Conservation (phyloP, 2,329 filamentous ascomycete species). For the Periconia sp. region DNA sequence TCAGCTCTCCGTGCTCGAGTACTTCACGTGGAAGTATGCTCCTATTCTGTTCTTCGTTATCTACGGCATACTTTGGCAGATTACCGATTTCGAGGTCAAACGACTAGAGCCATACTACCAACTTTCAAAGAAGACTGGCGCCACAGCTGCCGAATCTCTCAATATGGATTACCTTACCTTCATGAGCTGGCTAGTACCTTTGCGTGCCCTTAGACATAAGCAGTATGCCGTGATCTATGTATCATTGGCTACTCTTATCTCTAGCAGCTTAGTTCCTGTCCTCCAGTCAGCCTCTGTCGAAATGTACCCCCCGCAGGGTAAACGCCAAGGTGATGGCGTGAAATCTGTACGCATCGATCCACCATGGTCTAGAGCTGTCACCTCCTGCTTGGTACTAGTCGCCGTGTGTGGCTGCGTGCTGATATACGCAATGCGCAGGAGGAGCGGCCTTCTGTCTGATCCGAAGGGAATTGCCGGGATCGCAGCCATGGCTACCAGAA, state of each 20-base stretch:
- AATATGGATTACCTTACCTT: constrained; percentile 77
- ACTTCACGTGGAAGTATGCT: constrained; percentile 49
- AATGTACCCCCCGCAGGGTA: constrained; percentile 59
- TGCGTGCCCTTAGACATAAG: constrained; percentile 65
- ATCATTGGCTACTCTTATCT: constrained; percentile 68
- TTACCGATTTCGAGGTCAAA: constrained; percentile 58
- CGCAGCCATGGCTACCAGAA: constrained; percentile 76
- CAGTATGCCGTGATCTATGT: constrained; percentile 74
- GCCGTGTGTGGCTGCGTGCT: constrained; percentile 64
- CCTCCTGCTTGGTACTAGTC: constrained; percentile 61
- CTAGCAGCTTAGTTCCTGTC: constrained; percentile 72
- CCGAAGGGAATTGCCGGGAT: constrained; percentile 76
- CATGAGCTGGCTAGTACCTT: constrained; percentile 68
- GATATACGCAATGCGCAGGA: constrained; percentile 66
- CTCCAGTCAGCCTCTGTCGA: constrained; percentile 68
- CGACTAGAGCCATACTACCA: constrained; percentile 59
- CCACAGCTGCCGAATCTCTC: constrained; percentile 59
- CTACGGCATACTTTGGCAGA: constrained; percentile 58
- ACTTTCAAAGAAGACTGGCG: constrained; percentile 42
- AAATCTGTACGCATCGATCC: constrained; percentile 65
- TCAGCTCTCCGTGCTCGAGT: constrained; percentile 33
- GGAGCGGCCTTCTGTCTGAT: constrained; percentile 70
- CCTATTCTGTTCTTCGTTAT: constrained; percentile 54
- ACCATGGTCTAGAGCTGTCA: constrained; percentile 68
- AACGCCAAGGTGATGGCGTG: constrained; percentile 51